Percentiles rank a stretch among this genome's conserved stretches.
Conservation (phyloP, 2,329 filamentous ascomycete genomes). For the Phialophora verrucosa region DNA sequence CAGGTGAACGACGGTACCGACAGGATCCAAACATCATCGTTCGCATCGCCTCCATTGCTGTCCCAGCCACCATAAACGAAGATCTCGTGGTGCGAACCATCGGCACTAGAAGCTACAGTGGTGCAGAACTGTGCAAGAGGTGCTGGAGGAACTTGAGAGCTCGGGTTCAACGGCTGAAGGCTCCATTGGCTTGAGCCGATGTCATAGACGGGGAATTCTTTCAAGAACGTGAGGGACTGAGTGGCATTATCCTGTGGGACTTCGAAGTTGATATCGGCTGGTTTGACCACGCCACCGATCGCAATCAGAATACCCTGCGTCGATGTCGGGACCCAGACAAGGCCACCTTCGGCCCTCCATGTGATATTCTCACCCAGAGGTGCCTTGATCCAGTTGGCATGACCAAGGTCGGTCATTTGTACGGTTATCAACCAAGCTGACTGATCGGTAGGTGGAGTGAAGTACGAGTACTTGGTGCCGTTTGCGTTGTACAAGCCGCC, state of each 20-base stretch:
- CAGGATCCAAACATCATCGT: conserved; percentile 44
- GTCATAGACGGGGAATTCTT: conserved; percentile 47
- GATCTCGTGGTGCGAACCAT: conserved; percentile 46
- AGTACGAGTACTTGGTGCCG: conserved; percentile 43
- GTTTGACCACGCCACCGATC: conserved; percentile 45
- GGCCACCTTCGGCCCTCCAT: conserved; percentile 67
- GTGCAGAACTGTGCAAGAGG: conserved; percentile 49
- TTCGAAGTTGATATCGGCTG: conserved; percentile 25
- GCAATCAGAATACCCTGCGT: conserved; percentile 46
- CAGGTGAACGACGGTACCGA: conserved; percentile 41
- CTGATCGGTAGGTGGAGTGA: conserved; percentile 37
- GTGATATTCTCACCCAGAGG: conserved; percentile 57
- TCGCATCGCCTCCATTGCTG: conserved; percentile 35
- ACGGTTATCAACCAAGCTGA: conserved; percentile 65
- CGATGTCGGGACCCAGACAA: conserved; percentile 63
- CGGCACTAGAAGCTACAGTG: conserved; percentile 46
- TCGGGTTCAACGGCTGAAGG: conserved; percentile 43
- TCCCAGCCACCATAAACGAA: conserved; percentile 46
- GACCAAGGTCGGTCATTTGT: conserved; percentile 60
- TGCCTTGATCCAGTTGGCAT: conserved; percentile 60
- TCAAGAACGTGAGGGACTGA: conserved; percentile 39
- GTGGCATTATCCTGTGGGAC: conserved; percentile 10
- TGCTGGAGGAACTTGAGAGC: conserved; percentile 41
- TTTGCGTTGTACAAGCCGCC: conserved; percentile 62
- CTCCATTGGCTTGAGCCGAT: conserved; percentile 45